Conservation (phyloP, 2,329 filamentous ascomycete species). For the Penicillium palitans region DNA sequence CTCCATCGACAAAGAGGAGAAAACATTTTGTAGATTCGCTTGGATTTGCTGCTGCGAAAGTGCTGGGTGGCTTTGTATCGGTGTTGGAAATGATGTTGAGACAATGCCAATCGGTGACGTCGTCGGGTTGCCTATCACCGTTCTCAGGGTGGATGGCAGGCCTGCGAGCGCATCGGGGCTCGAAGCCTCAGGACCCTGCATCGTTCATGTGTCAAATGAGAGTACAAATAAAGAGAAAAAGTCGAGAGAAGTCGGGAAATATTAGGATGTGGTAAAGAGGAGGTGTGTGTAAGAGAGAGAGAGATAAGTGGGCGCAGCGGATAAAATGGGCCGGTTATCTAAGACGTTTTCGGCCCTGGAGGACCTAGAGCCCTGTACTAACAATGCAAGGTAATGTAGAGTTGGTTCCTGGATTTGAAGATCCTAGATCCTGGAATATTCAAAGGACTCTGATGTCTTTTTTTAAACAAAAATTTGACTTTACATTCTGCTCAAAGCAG, state of each 20-base stretch:
- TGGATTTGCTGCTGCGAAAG: conserved; percentile 25
- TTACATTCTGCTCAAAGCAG: not conserved
- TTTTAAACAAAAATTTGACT: not conserved
- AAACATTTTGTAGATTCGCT: conserved; percentile 43
- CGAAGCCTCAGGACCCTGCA: conserved; percentile 44
- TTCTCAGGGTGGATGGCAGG: conserved; percentile 38
- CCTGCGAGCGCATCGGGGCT: conserved; percentile 37
- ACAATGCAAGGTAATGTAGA: conserved; percentile 7
- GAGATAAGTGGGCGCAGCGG: conserved; percentile 21
- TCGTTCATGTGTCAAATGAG: conserved; percentile 37
- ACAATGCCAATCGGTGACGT: conserved; percentile 28
- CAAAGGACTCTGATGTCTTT: not conserved
- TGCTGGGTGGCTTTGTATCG: conserved; percentile 13
- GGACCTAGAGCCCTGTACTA: not conserved
- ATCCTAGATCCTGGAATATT: not conserved
- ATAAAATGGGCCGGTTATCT: conserved; percentile 24
- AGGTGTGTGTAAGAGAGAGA: conserved; percentile 9
- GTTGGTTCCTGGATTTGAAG: conserved; percentile 4
- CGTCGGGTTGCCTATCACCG: conserved; percentile 33
- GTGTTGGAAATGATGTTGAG: conserved; percentile 11
- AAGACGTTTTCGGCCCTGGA: conserved; percentile 30
- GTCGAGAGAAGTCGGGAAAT: not conserved
- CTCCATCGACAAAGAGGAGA: conserved; percentile 29
- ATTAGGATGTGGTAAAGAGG: conserved; percentile 3
- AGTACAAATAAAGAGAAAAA: conserved; percentile 1